phyloP scores from a whole-genome alignment of 2,329 filamentous ascomycete genomes.

The Cladophialophora yegresii region DNA sequence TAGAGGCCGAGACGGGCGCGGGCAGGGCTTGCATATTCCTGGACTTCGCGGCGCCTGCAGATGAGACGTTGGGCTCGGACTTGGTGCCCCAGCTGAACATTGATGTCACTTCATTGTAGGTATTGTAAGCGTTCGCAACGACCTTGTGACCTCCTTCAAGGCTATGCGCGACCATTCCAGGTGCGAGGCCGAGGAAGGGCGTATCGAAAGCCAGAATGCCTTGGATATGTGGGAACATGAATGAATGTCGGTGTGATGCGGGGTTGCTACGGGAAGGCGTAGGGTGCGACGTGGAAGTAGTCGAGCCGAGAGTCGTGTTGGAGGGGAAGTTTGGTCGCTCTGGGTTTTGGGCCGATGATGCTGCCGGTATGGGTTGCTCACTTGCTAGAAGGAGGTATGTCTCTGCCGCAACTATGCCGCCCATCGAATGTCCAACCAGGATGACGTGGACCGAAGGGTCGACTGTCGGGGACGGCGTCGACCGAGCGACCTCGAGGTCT shows the following conservation, averaged over 20 bases:
- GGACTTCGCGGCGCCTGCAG: constrained; percentile 24
- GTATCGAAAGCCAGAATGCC: constrained; percentile 93
- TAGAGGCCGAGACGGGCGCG: constrained; percentile 39
- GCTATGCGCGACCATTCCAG: constrained; percentile 53
- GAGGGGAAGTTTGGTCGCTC: constrained; percentile 34
- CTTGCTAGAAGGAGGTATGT: constrained; percentile 73
- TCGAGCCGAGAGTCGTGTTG: constrained; percentile 33
- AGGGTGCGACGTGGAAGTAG: constrained; percentile 32
- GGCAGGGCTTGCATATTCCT: constrained; percentile 37
- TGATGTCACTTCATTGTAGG: constrained; percentile 63
- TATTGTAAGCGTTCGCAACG: constrained; percentile 69
- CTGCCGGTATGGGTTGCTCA: constrained; percentile 57
- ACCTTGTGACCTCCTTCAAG: constrained; percentile 84
- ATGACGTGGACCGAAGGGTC: constrained; percentile 82
- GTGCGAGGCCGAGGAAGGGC: constrained; percentile 66
- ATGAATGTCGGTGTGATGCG: constrained; percentile 39
- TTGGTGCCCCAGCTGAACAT: constrained; percentile 60
- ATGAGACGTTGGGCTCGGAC: constrained; percentile 23
- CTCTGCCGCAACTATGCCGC: constrained; percentile 91
- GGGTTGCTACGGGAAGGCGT: constrained; percentile 27
- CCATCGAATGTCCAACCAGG: constrained; percentile 85
- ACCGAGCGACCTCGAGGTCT: constrained; percentile 82
- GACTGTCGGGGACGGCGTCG: constrained; percentile 78
- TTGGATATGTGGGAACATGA: constrained; percentile 94
- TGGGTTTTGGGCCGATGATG: constrained; percentile 38